Evolutionary conservation across 2,329 filamentous ascomycete genomes (phyloP), one percentile per base, ranked within the genome.

Genomic region (Sphaerulina vaccinii): DNA sequence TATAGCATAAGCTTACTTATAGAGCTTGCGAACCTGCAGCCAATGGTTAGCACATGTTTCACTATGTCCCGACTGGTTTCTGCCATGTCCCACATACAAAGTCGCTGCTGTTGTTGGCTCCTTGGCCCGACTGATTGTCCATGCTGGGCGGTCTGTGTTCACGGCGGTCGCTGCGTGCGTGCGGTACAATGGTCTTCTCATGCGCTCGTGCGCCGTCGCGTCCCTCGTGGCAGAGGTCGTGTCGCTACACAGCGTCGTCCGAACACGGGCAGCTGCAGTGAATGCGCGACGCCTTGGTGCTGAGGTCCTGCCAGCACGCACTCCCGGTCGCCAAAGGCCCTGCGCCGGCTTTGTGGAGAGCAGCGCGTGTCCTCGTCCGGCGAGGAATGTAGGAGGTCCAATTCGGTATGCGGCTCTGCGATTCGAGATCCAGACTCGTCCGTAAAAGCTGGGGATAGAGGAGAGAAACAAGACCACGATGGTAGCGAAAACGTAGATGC

Each of bases 21-120:
- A 97, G 61, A 97, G 79, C 76, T 97, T 97, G 78, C 92, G 90
- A 75, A 97, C 91, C 91, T 96, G 64, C 38, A 15, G 35, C 24
- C 22, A 5, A 35, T 32, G 63, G 48, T 52, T 33, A 57, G 54
- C 33, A 45, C 29, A 38, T 24, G 13, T 13, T 3, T 22, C 46
- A 13, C 38, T 13, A 16, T 22, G 50, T 32, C 38, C 29, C 7
- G 18, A 15, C 36, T 9, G 22, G 7, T 22, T 27, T 35, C 19
- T 19, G 35, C 29, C 40, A 16, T 13, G 16, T 15, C 27, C 22
- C 15, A 87, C 88, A 79, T 78, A 95, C 90, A 81, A 96, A 96
- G 77, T 96, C 90, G 79, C 90, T 95, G 57, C 90, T 95, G 76
- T 89, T 95, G 73, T 88, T 93, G 67, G 82, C 77, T 65, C 75